Conservation (phyloP, 306 rosid species). For the Vicia faba region DNA sequence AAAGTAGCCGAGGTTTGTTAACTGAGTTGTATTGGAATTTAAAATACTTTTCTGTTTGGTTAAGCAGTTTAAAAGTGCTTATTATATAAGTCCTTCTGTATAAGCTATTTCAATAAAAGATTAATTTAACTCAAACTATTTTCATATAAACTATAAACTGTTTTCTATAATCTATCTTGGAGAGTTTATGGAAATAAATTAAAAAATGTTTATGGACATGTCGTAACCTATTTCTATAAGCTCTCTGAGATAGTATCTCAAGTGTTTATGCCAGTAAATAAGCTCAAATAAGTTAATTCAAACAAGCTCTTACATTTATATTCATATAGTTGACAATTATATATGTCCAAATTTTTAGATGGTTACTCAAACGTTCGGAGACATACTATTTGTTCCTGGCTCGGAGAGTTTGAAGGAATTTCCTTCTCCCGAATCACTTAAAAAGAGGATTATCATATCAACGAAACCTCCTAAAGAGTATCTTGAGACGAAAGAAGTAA, state of each 20-base stretch:
- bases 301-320: constrained; percentile 25
- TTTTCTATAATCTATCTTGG: too few species aligned
- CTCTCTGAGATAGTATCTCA: too few species aligned
- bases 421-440: constrained; percentile 89
- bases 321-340: constrained; percentile 36
- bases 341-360: constrained; percentile 63
- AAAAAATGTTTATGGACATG: too few species aligned
- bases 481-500: constrained; percentile 63
- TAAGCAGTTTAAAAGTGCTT: neutral
- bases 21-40: constrained; percentile 23
- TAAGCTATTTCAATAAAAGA: too few species aligned
- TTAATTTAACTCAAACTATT: too few species aligned
- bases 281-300: too few species aligned
- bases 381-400: constrained; percentile 66
- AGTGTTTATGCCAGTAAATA: too few species aligned
- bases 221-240: too few species aligned
- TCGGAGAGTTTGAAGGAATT: constrained; percentile 75
- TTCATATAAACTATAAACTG: too few species aligned
- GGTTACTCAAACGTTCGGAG: constrained; percentile 78
- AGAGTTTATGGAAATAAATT: too few species aligned
- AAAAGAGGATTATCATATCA: constrained; percentile 79
- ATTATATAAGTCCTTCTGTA: neutral
- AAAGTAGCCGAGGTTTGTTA: constrained; percentile 81
- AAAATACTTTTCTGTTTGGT: neutral
- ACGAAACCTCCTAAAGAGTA: constrained; percentile 99